These are phyloP conservation scores for Suhomyces taliae DNA, from an alignment of 1,139 yeast genomes.

Conservation along the genomic window DNA sequence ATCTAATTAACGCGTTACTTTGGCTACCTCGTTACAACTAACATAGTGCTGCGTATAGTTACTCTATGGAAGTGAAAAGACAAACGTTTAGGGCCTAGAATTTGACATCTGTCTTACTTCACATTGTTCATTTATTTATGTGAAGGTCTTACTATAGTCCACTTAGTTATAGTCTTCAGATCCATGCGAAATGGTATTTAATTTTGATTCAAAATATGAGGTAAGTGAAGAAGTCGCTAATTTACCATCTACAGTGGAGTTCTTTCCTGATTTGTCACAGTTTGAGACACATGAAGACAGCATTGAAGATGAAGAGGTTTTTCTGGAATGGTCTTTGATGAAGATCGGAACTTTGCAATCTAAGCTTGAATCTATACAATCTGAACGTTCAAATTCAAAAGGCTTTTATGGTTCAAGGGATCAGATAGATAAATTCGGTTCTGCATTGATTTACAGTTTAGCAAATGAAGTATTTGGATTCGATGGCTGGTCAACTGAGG, in stretches of 20 bases:
- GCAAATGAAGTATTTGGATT: conserved; percentile 69
- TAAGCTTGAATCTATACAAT: conserved; percentile 30
- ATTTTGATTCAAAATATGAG: conserved; percentile 12
- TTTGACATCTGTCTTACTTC: too few species aligned
- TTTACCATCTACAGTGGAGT: conserved; percentile 20
- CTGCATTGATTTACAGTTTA: conserved; percentile 39
- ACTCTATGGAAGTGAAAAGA: too few species aligned
- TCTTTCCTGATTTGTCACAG: conserved; percentile 26
- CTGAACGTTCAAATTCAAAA: conserved; percentile 15
- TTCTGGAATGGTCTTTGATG: conserved; percentile 29
- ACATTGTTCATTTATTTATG: too few species aligned
- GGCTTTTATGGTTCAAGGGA: conserved; percentile 7
- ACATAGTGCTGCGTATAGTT: not conserved
- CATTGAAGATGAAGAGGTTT: not conserved
- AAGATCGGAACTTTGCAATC: conserved; percentile 40
- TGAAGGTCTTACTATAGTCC: too few species aligned
- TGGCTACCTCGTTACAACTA: not conserved
- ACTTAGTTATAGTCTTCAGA: too few species aligned
- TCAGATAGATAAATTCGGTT: conserved; percentile 13
- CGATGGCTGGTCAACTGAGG: conserved; percentile 63
- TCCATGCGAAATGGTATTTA: conserved; percentile 2
- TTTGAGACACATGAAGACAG: conserved; percentile 11
- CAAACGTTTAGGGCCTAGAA: too few species aligned
- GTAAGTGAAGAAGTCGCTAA: conserved; percentile 6
- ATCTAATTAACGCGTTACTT: too few species aligned